These are phyloP conservation scores for Seminavis robusta DNA, from an alignment of 108 stramenopile species.

Conservation along the genomic window DNA sequence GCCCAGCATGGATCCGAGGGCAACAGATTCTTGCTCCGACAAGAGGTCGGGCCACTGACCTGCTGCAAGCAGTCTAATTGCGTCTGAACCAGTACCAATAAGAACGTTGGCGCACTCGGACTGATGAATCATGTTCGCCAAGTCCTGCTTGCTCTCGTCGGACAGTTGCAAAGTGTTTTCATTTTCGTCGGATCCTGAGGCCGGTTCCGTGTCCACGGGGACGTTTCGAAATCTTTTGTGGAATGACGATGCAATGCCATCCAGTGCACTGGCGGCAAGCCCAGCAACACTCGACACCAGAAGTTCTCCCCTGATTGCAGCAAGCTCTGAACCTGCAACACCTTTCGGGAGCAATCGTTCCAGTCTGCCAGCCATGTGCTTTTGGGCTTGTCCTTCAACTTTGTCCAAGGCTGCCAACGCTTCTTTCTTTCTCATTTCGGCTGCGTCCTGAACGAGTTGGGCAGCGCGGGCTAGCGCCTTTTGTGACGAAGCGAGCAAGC, in stretches of 20 bases:
- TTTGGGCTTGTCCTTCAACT: constrained; percentile 54
- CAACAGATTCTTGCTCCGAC: constrained; percentile 56
- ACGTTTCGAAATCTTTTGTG: constrained; percentile 43
- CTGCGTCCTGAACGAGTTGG: constrained; percentile 70
- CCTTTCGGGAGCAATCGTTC: constrained; percentile 59
- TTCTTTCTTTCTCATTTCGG: constrained; percentile 66
- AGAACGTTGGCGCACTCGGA: constrained; percentile 55
- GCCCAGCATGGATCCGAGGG: constrained; percentile 63
- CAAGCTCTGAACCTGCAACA: constrained; percentile 57
- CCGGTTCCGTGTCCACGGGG: constrained; percentile 29
- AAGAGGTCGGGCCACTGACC: constrained; percentile 85
- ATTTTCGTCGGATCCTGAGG: constrained; percentile 44
- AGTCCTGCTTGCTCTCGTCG: constrained; percentile 60
- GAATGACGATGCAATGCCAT: constrained; percentile 58
- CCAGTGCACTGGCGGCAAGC: constrained; percentile 60
- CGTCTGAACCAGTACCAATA: constrained; percentile 59
- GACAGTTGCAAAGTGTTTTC: constrained; percentile 22
- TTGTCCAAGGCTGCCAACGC: constrained; percentile 65
- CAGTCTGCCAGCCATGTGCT: constrained; percentile 55
- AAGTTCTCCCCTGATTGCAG: constrained; percentile 80
- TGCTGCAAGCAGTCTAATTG: constrained; percentile 65
- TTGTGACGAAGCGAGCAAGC: constrained; percentile 65
- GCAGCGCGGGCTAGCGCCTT: constrained; percentile 81
- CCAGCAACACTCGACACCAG: constrained; percentile 68
- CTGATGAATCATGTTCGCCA: constrained; percentile 71